phyloP scores from a whole-genome alignment of 768 basidiomycete genomes.

The Dacryopinax spathularia region DNA sequence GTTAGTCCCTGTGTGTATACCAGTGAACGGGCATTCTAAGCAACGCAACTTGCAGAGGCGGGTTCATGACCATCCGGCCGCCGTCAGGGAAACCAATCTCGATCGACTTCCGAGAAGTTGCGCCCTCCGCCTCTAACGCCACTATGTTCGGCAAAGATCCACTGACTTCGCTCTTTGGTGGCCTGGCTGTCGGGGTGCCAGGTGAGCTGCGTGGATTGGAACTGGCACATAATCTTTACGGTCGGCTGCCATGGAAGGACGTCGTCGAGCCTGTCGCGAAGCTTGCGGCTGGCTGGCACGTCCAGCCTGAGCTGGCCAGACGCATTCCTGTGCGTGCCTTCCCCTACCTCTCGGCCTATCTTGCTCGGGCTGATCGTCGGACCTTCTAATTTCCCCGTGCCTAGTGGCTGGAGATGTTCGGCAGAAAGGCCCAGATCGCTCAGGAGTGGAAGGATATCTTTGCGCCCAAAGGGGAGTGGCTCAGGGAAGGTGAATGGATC shows the following conservation, averaged over 20 bases:
- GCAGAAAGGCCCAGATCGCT: conserved; percentile 7
- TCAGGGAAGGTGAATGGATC: conserved; percentile 63
- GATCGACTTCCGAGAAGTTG: conserved; percentile 82
- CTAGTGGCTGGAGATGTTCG: conserved; percentile 21
- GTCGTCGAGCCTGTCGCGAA: conserved; percentile 61
- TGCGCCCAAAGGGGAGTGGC: conserved; percentile 55
- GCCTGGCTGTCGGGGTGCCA: conserved; percentile 78
- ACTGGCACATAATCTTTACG: conserved; percentile 73
- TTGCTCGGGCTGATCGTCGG: neutral
- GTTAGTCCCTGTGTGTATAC: neutral
- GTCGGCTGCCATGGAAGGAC: conserved; percentile 58
- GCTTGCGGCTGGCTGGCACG: conserved; percentile 66
- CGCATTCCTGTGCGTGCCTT: conserved; percentile 46
- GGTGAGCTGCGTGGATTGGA: conserved; percentile 80
- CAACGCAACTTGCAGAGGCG: conserved; percentile 33
- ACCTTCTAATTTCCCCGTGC: neutral
- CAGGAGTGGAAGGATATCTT: conserved; percentile 75
- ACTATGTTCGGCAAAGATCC: conserved; percentile 62
- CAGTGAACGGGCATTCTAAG: neutral
- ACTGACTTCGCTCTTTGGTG: conserved; percentile 47
- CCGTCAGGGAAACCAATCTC: conserved; percentile 37
- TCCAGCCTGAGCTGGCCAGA: conserved; percentile 59
- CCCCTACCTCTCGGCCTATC: neutral
- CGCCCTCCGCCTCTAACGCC: conserved; percentile 53
- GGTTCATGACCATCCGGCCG: conserved; percentile 65